These are phyloP conservation scores for Angomonas deanei DNA, from an alignment of 208 protist species.

Conservation along the genomic window DNA sequence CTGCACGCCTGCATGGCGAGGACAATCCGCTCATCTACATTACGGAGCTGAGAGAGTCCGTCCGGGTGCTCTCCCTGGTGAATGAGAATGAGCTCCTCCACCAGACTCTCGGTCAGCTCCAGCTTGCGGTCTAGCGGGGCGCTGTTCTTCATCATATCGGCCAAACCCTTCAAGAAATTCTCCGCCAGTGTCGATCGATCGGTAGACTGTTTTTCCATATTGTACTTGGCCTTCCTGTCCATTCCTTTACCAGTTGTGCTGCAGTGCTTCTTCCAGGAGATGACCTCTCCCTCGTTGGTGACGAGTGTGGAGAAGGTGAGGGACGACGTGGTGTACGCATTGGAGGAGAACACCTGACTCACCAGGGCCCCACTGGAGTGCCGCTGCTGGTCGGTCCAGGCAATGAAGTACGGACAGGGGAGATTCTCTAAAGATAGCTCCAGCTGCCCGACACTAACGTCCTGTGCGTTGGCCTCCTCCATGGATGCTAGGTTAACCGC, in stretches of 20 bases:
- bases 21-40: constrained; percentile 65
- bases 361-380: constrained; percentile 68
- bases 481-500: not conserved
- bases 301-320: constrained; percentile 37
- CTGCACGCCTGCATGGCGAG: constrained; percentile 68
- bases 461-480: constrained; percentile 4
- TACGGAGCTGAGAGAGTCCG: constrained; percentile 37
- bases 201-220: constrained; percentile 33
- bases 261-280: constrained; percentile 49
- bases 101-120: constrained; percentile 57
- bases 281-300: constrained; percentile 46
- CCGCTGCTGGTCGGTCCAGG: constrained; percentile 75
- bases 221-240: constrained; percentile 5
- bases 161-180: constrained; percentile 69
- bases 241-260: constrained; percentile 2
- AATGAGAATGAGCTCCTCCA: constrained; percentile 61
- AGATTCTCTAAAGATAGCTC: not conserved
- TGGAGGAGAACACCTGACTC: constrained; percentile 53
- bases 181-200: constrained; percentile 69
- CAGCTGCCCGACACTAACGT: constrained; percentile 3
- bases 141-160: constrained; percentile 46
- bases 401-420: constrained; percentile 43
- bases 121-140: constrained; percentile 26
- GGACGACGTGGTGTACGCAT: constrained; percentile 35
- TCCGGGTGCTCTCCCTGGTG: constrained; percentile 57